Conservation (phyloP, 768 basidiomycete genomes). For the Chalciporus sphaerocephalus region DNA sequence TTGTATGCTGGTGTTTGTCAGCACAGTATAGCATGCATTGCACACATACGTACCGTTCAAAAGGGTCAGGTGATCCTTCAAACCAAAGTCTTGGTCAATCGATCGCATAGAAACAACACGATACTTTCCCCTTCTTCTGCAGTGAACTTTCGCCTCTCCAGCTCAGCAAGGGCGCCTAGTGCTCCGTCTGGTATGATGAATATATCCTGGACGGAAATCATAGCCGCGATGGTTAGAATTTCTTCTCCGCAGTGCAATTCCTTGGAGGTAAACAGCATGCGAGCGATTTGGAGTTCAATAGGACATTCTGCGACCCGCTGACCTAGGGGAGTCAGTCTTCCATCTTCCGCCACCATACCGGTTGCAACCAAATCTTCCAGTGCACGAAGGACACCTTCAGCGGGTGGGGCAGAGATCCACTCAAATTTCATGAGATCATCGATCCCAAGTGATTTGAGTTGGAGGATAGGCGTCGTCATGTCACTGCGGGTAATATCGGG, state of each 20-base stretch:
- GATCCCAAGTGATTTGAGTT: constrained; percentile 91
- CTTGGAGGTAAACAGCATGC: constrained; percentile 85
- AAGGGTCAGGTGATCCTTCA: constrained; percentile 88
- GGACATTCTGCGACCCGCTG: constrained; percentile 91
- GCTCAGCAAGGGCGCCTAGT: constrained; percentile 79
- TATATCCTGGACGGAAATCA: constrained; percentile 92
- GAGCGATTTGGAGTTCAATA: constrained; percentile 87
- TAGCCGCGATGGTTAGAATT: constrained; percentile 91
- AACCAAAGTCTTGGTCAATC: background rate
- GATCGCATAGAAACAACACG: background rate
- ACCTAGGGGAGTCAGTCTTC: constrained; percentile 71
- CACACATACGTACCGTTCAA: constrained; percentile 63
- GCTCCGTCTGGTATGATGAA: constrained; percentile 88
- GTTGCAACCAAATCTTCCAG: constrained; percentile 77
- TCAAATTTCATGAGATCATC: constrained; percentile 96
- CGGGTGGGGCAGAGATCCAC: constrained; percentile 87
- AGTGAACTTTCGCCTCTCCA: constrained; percentile 93
- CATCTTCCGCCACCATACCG: constrained; percentile 81
- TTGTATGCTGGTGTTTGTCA: constrained; percentile 69
- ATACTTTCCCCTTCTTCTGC: constrained; percentile 89
- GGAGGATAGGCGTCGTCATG: constrained; percentile 85
- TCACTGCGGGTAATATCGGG: constrained; percentile 92
- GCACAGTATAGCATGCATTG: background rate
- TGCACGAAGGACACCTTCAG: constrained; percentile 79
- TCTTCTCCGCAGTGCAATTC: constrained; percentile 91